Base-by-base conservation (phyloP, 2,329 filamentous ascomycete genomes). In the Cylindrodendrum hubeiense region DNA sequence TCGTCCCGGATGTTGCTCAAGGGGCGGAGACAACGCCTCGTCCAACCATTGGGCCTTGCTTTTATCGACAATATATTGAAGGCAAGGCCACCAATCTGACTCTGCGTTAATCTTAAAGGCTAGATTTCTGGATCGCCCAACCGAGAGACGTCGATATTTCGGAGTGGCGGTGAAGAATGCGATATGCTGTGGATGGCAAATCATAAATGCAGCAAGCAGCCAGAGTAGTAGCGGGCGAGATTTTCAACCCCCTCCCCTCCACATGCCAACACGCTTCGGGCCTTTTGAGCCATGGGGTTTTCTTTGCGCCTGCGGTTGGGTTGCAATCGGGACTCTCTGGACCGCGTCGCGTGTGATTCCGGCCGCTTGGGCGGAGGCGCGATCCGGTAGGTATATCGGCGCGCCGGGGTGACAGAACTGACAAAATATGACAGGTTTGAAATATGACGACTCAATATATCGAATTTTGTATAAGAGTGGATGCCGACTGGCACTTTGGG, bases 241-340 rank as follows among this genome's bases (percentile, higher is more conserved):
- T 4, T 55, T 59, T 59, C 61, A 64, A 64, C 54, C 54, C 39
- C 21, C 33, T 22, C 47, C 30, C 51, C 10, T 33, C 33, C 30
- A 13, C 37, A 17, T 47, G 57, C 28, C 49, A 17, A 33, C 26
- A 17, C 28, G 22, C 19, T 39, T 53, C 22, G 41, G 24, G 8
- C n/a, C 22, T 21, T 15, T 21, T n/a, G 13, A 7, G 5, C 10
- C 28, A 54, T 33, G 8, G 21, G 4, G 9, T 21, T 33, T 30
- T 28, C 19, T 30, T 26, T 28, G 24, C 37, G 21, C 34, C 39
- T 39, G 57, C 37, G 30, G 41, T 47, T 49, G 30, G 57, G 57
- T 60, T 51, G 50, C 50, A 53, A 53, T 54, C 15, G 37, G 17
- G 15, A 39, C 22, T 39, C 37, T n/a, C 13, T 12, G 17, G 21